Evolutionary conservation across 164 flowering plant genomes (phyloP), one percentile per base, ranked within the genome.

Genomic region (Aristolochia fimbriata): DNA sequence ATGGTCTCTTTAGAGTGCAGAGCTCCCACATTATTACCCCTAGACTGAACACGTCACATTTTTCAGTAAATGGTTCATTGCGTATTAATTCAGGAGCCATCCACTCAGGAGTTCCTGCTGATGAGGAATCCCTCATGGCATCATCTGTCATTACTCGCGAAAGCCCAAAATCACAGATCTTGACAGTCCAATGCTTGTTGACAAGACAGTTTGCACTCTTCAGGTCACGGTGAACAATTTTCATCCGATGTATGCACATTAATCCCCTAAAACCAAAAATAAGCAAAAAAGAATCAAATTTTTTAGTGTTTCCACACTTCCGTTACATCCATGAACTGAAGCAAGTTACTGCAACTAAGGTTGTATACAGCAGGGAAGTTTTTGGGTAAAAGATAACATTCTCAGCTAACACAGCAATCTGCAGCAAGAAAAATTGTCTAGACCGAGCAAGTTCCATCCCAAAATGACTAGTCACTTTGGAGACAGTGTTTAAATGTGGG

Each of bases 21-120:
- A 94, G 93, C 79, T 94, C 99, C 99, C 96, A 94, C 83, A 91
- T 94, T 54, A 94, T 84, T 55, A 94, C 93, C n/a, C 97, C 99
- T 22, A 94, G 78, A 75, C 99, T 94, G 68, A 94, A 91, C 55
- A 94, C 83, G 57, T 94, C 97, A 65, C 96, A 86, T 74, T 88
- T 91, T 74, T 86, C 96, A 0, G 90, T 81, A 73, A 87, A 91
- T 57, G 90, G 88, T 68, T 94, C 96, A 47, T 84, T 86, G 23
- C 97, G 93, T 16, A 88, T 86, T 33, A 94, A 93, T 61, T 91
- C 99, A 58, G 97, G 99, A 60, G 96, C 97, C 96, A 91, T 88
- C 97, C 99, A 91, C 70, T 94, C 99, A 4, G 99, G 97, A 70
- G 96, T 86, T 33, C 99, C 97, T 11, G 96, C 99, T 61, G 88